Evolutionary conservation across 2,329 filamentous ascomycete species (phyloP), one percentile per base, ranked within the genome.

Genomic region (Arthrobotrys sinensis): DNA sequence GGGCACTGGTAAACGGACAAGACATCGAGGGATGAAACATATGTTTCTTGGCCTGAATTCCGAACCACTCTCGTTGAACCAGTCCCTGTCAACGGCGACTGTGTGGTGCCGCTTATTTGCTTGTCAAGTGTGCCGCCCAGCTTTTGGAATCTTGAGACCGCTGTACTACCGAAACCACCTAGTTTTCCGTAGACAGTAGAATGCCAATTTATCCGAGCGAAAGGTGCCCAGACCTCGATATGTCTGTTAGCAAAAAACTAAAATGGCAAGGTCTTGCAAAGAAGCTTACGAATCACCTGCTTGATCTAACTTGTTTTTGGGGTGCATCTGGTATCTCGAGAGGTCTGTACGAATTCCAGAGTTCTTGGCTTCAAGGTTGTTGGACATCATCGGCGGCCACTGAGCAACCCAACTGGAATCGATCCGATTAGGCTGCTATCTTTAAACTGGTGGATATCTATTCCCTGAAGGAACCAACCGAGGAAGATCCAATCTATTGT

Each of bases 381-480:
- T 46, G 46, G 50, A 65, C 55, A 66, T 66, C 65, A 24, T 60
- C 45, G 50, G 48, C 28, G 16, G 50, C 55, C 34, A 21, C 11
- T 55, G 19, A 16, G 45, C 55, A 65, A 53, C 32, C 72, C n/a
- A 40, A 52, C 60, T 66, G 73, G 73, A 77, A 77, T 77, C 60
- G 45, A 77, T 77, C 73, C 73, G 73, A 77, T 77, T 77, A 77
- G 73, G 73, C 67, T 77, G 66, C 73, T 71, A 77, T 77, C 67
- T 77, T 71, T 66, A 67, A 48, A 71, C 64, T 32, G 40, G 73
- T 71, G 73, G 73, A 38, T 57, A 77, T 77, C 73, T 55, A 66
- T 71, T 70, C 64, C 66, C 73, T 71, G 66, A 71, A 66, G 73
- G 66, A 70, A 66, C 62, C 62, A 70, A 50, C 73, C 73, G 73